Evolutionary conservation across 2,329 filamentous ascomycete species (phyloP), one percentile per base, ranked within the genome.

Genomic region (Neophaeococcomyces mojaviensis): DNA sequence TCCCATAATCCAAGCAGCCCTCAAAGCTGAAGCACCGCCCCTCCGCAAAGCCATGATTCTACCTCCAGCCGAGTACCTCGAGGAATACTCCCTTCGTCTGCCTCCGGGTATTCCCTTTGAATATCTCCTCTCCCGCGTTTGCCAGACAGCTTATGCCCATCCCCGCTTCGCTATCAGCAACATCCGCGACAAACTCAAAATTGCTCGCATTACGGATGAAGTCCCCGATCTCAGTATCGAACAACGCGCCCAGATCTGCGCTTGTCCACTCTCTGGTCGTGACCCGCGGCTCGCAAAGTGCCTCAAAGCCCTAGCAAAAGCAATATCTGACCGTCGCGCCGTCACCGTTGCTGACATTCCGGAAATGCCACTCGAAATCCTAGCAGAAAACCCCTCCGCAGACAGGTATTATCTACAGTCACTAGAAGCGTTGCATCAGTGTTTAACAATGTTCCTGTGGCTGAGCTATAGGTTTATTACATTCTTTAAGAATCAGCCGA

Each of bases 371-470:
- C 69, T 98, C 1, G 83, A 89, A 52, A 63, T 84, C 2, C 73
- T 97, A 2, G 86, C 95, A 50, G 49, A 68, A 20, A 58, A 67
- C 1, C 61, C 71, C 1, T 67, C 65, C 0, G 61, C 62, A 1
- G 62, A 64, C 12, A 67, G 74, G 44, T 62, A 69, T 0, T 86
- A 88, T 54, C 72, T 98, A 9, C 69, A 71, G 45, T 66, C 72
- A 7, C 70, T 97, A 16, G 92, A 98, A 63, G 64, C 69, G 2
- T 72, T 98, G 13, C 92, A 98, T 68, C 86, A 86, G 58, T 73
- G 79, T 22, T 70, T 98, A 31, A 87, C 90, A 36, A 69, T 89
- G 38, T 98, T 97, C 61, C 74, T 94, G 2, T 98, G 92, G 92
- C 73, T 98, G 13, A 90, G 86, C 56, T 97, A 90, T 65, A 82